A percentile compares a stretch with the other conserved stretches of the same genome.
Conservation (phyloP, 768 basidiomycete species). For the Mycena chlorophos region DNA sequence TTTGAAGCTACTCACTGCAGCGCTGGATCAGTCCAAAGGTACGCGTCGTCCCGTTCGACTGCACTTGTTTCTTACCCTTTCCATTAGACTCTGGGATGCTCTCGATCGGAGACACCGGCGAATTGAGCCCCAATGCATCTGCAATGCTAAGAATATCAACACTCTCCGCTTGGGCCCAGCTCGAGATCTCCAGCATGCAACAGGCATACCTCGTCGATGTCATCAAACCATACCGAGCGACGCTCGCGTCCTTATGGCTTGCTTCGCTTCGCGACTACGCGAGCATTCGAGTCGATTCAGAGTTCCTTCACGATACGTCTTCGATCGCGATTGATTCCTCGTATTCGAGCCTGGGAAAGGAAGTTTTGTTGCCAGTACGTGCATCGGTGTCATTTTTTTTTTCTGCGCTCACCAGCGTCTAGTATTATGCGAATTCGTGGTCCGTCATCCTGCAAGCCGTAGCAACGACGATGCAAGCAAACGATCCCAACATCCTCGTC, state of each 20-base stretch:
- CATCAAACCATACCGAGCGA: slow-evolving; percentile 73
- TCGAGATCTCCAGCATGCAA: slow-evolving; percentile 73
- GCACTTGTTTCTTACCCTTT: slow-evolving; percentile 5
- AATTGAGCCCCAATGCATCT: slow-evolving; percentile 91
- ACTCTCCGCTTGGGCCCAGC: slow-evolving; percentile 92
- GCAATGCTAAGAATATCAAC: slow-evolving; percentile 93
- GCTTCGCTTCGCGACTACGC: slow-evolving; percentile 90
- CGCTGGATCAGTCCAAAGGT: slow-evolving; percentile 92
- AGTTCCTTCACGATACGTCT: slow-evolving; percentile 74
- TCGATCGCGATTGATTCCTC: slow-evolving; percentile 77
- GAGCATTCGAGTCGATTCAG: slow-evolving; percentile 84
- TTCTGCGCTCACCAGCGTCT: slow-evolving; percentile 1
- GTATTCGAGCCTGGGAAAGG: slow-evolving; percentile 85
- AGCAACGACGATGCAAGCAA: slow-evolving; percentile 71
- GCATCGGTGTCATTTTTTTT: background rate
- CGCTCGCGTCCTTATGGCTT: slow-evolving; percentile 84
- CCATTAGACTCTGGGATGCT: slow-evolving; percentile 77
- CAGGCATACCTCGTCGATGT: slow-evolving; percentile 81
- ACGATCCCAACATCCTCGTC: slow-evolving; percentile 66
- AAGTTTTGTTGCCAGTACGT: slow-evolving; percentile 87
- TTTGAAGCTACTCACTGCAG: slow-evolving; percentile 81
- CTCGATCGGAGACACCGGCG: slow-evolving; percentile 81
- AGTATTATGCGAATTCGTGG: slow-evolving; percentile 92
- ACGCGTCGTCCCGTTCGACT: slow-evolving; percentile 13
- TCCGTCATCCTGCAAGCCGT: slow-evolving; percentile 81